These are phyloP conservation scores for Amniculicola lignicola DNA, from an alignment of 495 filamentous ascomycete species.

Conservation along the genomic window DNA sequence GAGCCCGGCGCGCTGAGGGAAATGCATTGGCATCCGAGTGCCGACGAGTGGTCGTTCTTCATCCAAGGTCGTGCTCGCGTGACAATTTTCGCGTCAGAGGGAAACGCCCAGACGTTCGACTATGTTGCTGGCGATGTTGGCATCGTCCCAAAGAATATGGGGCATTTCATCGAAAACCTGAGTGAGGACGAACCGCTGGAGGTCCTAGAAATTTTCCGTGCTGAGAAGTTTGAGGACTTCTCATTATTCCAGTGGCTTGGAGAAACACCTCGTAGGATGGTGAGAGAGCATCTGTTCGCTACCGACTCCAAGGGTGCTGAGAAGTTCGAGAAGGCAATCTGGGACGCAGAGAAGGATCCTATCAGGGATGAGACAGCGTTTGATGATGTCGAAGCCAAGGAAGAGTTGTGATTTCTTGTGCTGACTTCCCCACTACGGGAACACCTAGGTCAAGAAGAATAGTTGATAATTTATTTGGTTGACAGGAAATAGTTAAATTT, in stretches of 20 bases:
- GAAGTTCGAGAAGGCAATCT: slow-evolving; percentile 55
- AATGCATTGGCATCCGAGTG: slow-evolving; percentile 74
- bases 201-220: slow-evolving; percentile 67
- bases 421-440: no score
- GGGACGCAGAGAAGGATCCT: slow-evolving; percentile 47
- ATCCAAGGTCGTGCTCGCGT: slow-evolving; percentile 63
- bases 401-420: no score
- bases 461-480: no score
- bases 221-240: slow-evolving; percentile 63
- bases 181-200: slow-evolving; percentile 63
- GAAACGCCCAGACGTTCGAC: slow-evolving; percentile 66
- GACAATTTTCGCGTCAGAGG: slow-evolving; percentile 61
- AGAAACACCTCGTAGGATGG: slow-evolving; percentile 59
- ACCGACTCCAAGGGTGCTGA: slow-evolving; percentile 52
- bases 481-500: no score
- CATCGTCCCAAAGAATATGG: slow-evolving; percentile 61
- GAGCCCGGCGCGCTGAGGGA: slow-evolving; percentile 72
- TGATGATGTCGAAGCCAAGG: slow-evolving; percentile 11
- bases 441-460: no score
- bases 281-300: slow-evolving; percentile 59
- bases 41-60: slow-evolving; percentile 78
- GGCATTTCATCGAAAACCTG: slow-evolving; percentile 74
- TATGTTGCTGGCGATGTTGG: slow-evolving; percentile 70
- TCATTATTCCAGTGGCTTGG: slow-evolving; percentile 68
- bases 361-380: slow-evolving; percentile 28